A percentile compares a stretch with the other conserved stretches of the same genome.
Conservation (phyloP, 129 eudicot genomes). For the Erigeron canadensis region DNA sequence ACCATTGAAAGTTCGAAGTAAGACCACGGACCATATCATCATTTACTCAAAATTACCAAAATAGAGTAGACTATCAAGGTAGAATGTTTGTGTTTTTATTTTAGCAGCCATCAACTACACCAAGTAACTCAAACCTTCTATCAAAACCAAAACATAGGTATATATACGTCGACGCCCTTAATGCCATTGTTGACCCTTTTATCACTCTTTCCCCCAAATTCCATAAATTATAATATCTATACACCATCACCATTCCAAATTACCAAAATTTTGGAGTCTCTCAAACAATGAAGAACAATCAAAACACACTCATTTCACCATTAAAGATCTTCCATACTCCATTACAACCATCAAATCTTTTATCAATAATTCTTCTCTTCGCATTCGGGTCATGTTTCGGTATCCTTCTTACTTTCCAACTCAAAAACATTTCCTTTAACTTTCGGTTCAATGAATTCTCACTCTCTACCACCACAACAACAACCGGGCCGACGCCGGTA, state of each 20-base stretch:
- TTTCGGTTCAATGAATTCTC: constrained; percentile 28
- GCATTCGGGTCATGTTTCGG: constrained; percentile 33
- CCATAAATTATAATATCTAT: not conserved
- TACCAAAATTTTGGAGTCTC: not conserved
- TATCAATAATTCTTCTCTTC: constrained; percentile 33
- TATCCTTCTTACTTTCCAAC: constrained; percentile 30
- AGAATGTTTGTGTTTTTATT: constrained; percentile 23
- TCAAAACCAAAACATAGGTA: constrained; percentile 1
- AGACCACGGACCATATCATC: constrained; percentile 14
- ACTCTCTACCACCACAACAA: constrained; percentile 12
- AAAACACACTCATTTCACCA: constrained; percentile 22
- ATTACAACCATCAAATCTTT: constrained; percentile 32
- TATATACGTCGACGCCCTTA: not conserved
- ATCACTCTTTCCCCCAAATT: not conserved
- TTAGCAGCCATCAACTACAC: constrained; percentile 20
- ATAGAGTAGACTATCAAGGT: not conserved
- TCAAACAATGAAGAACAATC: constrained; percentile 32
- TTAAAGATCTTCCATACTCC: constrained; percentile 26
- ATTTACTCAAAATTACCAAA: constrained; percentile 16
- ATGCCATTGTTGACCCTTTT: constrained; percentile 18
- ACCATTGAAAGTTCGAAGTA: not conserved
- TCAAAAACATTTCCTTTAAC: constrained; percentile 29
- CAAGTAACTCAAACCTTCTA: constrained; percentile 21
- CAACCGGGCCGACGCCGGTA: not conserved
- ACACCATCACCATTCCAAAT: constrained; percentile 9